These are phyloP conservation scores for Neoboletus magnificus DNA, from an alignment of 768 basidiomycete genomes.

Conservation along the genomic window DNA sequence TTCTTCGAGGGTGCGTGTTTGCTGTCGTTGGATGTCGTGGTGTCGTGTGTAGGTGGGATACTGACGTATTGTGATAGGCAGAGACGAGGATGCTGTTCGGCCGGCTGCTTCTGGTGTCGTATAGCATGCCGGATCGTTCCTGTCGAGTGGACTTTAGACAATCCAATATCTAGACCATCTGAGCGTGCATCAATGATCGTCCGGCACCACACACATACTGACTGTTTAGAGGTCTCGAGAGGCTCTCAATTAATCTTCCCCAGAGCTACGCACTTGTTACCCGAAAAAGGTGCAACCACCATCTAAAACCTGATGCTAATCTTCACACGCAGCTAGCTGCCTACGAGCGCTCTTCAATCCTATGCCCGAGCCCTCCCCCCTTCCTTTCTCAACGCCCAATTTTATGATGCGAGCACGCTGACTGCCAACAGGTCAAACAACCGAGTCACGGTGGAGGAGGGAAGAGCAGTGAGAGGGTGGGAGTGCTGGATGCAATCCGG, in stretches of 20 bases:
- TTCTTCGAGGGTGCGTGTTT: conserved; percentile 71
- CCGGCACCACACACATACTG: neutral
- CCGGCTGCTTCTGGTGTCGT: conserved; percentile 59
- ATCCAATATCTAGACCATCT: conserved; percentile 1
- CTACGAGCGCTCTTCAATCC: neutral
- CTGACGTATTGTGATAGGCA: conserved; percentile 41
- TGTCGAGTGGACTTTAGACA: conserved; percentile 5
- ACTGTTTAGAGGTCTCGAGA: neutral
- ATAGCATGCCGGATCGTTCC: conserved; percentile 6
- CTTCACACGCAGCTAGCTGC: neutral
- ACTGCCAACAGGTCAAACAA: neutral
- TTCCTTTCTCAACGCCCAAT: neutral
- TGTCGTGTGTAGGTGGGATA: neutral
- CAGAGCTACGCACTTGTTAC: neutral
- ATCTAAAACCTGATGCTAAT: neutral
- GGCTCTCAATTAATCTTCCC: neutral
- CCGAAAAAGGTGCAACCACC: neutral
- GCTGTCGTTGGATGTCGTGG: neutral
- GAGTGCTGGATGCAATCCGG: neutral
- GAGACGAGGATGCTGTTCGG: conserved; percentile 68
- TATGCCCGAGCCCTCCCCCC: neutral
- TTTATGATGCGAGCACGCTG: neutral
- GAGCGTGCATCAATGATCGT: neutral
- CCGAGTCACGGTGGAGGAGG: neutral
- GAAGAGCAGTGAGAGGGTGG: neutral